These are phyloP conservation scores for Pisolithus microcarpus DNA, from an alignment of 768 basidiomycete species.

Conservation along the genomic window DNA sequence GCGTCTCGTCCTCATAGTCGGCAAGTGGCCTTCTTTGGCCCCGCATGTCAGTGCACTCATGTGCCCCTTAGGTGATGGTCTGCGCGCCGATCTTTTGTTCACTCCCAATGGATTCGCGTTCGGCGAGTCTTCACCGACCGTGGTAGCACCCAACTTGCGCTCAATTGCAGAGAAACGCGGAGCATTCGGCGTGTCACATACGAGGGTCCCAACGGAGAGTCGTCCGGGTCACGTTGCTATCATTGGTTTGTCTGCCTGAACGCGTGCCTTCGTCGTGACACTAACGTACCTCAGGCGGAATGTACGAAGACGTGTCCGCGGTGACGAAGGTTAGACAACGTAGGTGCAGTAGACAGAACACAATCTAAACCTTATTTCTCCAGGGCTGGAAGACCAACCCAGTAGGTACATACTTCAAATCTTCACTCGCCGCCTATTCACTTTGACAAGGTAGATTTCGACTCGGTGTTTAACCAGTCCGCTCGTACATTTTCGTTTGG, in stretches of 20 bases:
- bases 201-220: constrained; percentile 82
- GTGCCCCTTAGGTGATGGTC: constrained; percentile 56
- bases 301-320: constrained; percentile 88
- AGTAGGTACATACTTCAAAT: too few relatives aligned
- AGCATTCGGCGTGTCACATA: constrained; percentile 80
- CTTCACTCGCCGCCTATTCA: too few relatives aligned
- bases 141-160: constrained; percentile 73
- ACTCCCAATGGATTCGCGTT: constrained; percentile 51
- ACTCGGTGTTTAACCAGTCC: constrained; percentile 83
- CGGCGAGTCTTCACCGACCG: constrained; percentile 43
- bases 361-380: neutral
- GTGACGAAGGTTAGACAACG: constrained; percentile 60
- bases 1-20: constrained; percentile 73
- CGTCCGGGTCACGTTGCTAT: constrained; percentile 85
- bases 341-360: neutral
- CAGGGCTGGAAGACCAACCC: constrained; percentile 42
- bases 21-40: constrained; percentile 29
- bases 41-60: neutral
- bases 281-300: constrained; percentile 49
- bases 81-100: constrained; percentile 76
- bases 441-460: constrained; percentile 55
- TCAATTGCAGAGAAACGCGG: constrained; percentile 60
- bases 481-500: constrained; percentile 75
- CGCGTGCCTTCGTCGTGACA: constrained; percentile 1
- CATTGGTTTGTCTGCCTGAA: constrained; percentile 44